Evolutionary conservation across 78 protist species (phyloP).

Genomic region (Dictyostelium intermedium): DNA sequence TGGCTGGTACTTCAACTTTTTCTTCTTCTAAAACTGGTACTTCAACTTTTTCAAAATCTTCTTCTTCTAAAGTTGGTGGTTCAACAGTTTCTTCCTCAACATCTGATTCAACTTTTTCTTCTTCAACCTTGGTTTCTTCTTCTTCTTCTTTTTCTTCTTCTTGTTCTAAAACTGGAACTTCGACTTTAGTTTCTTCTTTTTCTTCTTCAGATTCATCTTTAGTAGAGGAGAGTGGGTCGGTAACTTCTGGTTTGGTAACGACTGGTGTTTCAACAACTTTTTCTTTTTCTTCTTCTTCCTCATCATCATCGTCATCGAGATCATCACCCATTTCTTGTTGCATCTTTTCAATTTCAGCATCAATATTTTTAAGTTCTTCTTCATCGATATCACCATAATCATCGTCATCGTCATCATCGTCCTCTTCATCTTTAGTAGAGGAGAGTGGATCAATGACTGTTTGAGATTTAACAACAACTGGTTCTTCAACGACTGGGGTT

Average conservation of each 20-base stretch:
- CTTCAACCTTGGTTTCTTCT: not conserved
- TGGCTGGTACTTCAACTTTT: not conserved
- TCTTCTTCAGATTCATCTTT: not conserved
- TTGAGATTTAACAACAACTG: not conserved
- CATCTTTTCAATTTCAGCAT: slow-evolving; percentile 34
- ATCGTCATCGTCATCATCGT: slow-evolving; percentile 1
- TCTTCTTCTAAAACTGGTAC: not conserved
- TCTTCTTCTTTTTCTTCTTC: not conserved
- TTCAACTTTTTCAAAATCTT: not conserved
- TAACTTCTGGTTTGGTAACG: not conserved
- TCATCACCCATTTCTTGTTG: slow-evolving; percentile 20
- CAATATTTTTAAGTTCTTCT: slow-evolving; percentile 14
- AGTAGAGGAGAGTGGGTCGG: not conserved
- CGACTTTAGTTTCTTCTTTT: slow-evolving; percentile 21
- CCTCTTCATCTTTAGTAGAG: not conserved
- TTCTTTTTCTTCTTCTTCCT: not conserved
- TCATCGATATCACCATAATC: slow-evolving; percentile 4
- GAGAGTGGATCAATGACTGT: not conserved
- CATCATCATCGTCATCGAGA: slow-evolving; percentile 31
- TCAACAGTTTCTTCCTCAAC: not conserved
- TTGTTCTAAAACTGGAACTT: not conserved
- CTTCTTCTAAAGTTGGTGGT: slow-evolving; percentile 18
- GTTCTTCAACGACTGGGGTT: not conserved
- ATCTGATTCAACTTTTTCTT: slow-evolving; percentile 12
- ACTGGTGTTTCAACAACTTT: not conserved